Percentiles rank a stretch among this genome's conserved stretches.
Conservation (phyloP, 257 asterid genomes). For the Knoxia roxburghii region DNA sequence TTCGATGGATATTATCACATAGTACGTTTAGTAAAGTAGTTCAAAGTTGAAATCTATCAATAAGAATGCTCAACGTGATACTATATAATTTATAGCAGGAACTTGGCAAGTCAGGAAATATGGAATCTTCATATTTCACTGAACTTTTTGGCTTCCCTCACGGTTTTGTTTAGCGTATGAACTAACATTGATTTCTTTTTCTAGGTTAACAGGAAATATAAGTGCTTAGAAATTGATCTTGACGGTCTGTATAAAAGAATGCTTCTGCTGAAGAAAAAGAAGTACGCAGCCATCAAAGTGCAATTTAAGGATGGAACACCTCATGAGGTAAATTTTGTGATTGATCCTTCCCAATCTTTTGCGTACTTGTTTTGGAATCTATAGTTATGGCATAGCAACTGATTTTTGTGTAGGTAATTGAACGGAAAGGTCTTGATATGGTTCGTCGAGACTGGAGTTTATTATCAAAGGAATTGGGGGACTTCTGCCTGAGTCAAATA, state of each 20-base stretch:
- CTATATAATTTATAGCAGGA: background rate
- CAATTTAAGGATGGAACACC: slow-evolving; percentile 69
- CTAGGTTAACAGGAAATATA: slow-evolving; percentile 94
- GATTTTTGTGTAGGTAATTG: slow-evolving; percentile 52
- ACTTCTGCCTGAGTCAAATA: slow-evolving; percentile 87
- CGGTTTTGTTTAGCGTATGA: no score
- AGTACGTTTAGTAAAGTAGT: background rate
- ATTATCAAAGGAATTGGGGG: slow-evolving; percentile 91
- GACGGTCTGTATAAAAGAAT: slow-evolving; percentile 96
- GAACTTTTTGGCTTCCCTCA: background rate
- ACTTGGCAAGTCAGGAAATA: background rate
- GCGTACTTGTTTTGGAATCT: background rate
- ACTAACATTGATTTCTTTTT: slow-evolving; percentile 7
- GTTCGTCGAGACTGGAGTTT: slow-evolving; percentile 99
- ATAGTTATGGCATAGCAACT: background rate
- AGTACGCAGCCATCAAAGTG: slow-evolving; percentile 94
- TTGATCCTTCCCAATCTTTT: slow-evolving; percentile 7
- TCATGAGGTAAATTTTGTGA: slow-evolving; percentile 55
- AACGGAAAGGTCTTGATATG: slow-evolving; percentile 97
- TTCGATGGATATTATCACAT: slow-evolving; percentile 2
- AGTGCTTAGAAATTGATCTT: slow-evolving; percentile 93
- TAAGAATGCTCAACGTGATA: background rate
- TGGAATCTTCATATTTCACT: background rate
- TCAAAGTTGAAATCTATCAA: background rate
- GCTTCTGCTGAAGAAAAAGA: slow-evolving; percentile 96